phyloP scores from a whole-genome alignment of 495 filamentous ascomycete genomes.

The Sordaria brevicollis region DNA sequence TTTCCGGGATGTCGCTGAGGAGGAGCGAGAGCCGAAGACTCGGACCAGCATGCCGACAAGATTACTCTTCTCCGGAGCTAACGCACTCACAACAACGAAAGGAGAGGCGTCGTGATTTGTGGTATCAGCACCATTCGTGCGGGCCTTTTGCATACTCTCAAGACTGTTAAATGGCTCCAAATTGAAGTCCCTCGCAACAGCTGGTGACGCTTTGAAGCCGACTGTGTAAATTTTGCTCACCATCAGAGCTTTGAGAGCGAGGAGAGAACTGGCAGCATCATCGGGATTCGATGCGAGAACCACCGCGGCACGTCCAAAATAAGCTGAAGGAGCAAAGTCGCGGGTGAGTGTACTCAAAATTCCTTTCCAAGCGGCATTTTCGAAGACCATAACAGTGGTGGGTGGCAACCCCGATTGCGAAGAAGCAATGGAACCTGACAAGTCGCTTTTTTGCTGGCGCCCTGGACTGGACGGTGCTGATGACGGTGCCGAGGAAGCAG shows the following conservation, averaged over 20 bases:
- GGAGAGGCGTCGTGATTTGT: constrained; percentile 39
- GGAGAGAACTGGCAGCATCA: constrained; percentile 65
- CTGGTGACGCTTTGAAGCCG: constrained; percentile 61
- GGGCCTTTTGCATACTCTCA: constrained; percentile 62
- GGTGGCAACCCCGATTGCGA: constrained; percentile 22
- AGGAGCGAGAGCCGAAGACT: constrained; percentile 45
- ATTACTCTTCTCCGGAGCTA: constrained; percentile 66
- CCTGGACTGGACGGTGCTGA: constrained; percentile 30
- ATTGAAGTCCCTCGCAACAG: constrained; percentile 44
- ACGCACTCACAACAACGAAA: constrained; percentile 68
- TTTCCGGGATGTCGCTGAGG: constrained; percentile 49
- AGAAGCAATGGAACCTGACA: constrained; percentile 6
- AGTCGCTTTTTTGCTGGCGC: constrained; percentile 18
- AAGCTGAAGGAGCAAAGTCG: constrained; percentile 73
- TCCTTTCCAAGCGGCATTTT: constrained; percentile 76
- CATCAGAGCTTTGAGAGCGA: constrained; percentile 62
- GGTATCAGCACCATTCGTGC: constrained; percentile 23
- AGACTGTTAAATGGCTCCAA: constrained; percentile 69
- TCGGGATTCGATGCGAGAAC: constrained; percentile 56
- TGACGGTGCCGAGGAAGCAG: constrained; percentile 24
- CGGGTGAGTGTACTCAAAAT: constrained; percentile 69
- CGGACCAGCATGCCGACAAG: constrained; percentile 71
- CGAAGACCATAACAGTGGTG: constrained; percentile 49
- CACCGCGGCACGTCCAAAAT: constrained; percentile 61
- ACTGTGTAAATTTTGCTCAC: constrained; percentile 74